Percentiles rank a stretch among this genome's conserved stretches.
phyloP scores from a whole-genome alignment of 148 eudicot genomes.

The Hydrangea macrophylla region DNA sequence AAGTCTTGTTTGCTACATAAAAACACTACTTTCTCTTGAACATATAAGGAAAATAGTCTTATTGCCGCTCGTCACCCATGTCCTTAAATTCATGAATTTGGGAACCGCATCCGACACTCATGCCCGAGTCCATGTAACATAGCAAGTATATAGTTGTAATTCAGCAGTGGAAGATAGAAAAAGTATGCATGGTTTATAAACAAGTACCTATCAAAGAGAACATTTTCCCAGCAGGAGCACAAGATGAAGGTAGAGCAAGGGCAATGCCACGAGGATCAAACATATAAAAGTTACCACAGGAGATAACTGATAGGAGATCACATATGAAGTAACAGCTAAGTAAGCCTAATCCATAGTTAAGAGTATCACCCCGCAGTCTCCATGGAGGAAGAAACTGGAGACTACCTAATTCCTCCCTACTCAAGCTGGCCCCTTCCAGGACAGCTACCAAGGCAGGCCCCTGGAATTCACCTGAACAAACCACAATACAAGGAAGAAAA shows the following conservation, averaged over 20 bases:
- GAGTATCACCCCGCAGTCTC: conserved; percentile 83
- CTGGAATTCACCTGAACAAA: conserved; percentile 82
- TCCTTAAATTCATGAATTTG: too few relatives aligned
- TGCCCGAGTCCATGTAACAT: too few relatives aligned
- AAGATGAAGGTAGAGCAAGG: conserved; percentile 63
- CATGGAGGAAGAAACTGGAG: conserved; percentile 95
- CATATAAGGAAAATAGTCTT: too few relatives aligned
- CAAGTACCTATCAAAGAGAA: conserved; percentile 76
- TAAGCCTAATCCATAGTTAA: conserved; percentile 87
- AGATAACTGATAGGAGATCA: conserved; percentile 84
- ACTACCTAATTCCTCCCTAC: conserved; percentile 87
- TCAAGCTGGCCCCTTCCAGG: conserved; percentile 84
- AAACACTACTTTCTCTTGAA: too few relatives aligned
- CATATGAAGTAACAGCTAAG: conserved; percentile 71
- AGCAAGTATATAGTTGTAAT: background rate
- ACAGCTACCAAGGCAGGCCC: conserved; percentile 85
- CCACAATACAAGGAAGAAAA: background rate
- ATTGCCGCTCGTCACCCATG: too few relatives aligned
- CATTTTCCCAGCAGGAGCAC: conserved; percentile 77
- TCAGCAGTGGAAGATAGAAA: background rate
- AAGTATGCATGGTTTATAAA: background rate
- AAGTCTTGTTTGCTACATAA: too few relatives aligned
- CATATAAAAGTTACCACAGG: conserved; percentile 80
- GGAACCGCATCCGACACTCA: too few relatives aligned
- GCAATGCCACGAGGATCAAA: conserved; percentile 94